These are phyloP conservation scores for Cucurbita maxima DNA, from an alignment of 306 rosid genomes.

Conservation along the genomic window DNA sequence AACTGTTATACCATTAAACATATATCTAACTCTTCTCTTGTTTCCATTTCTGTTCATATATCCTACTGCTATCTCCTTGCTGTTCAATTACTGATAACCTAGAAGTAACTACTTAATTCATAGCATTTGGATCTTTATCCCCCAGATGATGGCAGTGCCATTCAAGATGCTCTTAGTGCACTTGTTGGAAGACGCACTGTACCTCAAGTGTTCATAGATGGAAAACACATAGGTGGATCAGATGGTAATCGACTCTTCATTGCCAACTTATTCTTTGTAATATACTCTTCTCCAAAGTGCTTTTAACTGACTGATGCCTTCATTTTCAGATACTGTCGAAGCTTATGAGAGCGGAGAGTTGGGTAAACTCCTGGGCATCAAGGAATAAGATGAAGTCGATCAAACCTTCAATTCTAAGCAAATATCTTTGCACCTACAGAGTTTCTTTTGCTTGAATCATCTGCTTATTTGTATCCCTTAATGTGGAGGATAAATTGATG, in stretches of 20 bases:
- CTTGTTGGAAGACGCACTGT: conserved; percentile 77
- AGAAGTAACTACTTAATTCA: background rate
- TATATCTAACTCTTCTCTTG: background rate
- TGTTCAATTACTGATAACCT: background rate
- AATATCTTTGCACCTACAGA: background rate
- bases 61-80: background rate
- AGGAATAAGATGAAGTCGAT: conserved; percentile 20
- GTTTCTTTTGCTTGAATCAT: background rate
- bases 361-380: conserved; percentile 55
- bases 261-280: background rate
- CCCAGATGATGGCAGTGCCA: conserved; percentile 62
- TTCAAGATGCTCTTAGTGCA: conserved; percentile 55
- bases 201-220: conserved; percentile 78
- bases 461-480: background rate
- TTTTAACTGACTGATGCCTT: background rate
- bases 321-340: conserved; percentile 47
- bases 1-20: background rate
- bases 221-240: conserved; percentile 83
- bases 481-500: background rate
- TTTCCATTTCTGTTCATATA: background rate
- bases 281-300: background rate
- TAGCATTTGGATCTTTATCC: conserved; percentile 12
- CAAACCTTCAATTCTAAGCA: background rate
- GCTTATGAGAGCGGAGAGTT: conserved; percentile 67
- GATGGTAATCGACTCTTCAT: conserved; percentile 43